Evolutionary conservation across 176 grass and related monocot genomes (phyloP).

Genomic region (Aegilops tauschii): DNA sequence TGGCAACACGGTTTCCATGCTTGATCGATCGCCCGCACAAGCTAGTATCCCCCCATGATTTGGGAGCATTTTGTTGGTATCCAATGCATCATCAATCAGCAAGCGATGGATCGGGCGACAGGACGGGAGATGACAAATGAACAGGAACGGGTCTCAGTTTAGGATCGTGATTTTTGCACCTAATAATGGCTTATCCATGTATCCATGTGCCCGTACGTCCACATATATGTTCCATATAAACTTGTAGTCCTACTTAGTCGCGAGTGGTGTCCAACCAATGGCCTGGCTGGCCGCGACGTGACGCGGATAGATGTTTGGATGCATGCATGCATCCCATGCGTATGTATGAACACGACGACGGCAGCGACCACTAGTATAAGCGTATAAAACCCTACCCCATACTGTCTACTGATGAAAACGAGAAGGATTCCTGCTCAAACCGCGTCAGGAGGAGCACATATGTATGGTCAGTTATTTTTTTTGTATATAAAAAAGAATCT

Average conservation of each 20-base stretch:
- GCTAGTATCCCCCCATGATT: not conserved
- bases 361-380: not conserved
- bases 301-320: not conserved
- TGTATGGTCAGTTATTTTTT: not conserved
- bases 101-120: not conserved
- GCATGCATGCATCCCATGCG: not conserved
- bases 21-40: not conserved
- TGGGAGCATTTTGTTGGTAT: not conserved
- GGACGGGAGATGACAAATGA: not conserved
- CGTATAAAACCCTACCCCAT: not conserved
- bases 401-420: not conserved
- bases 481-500: not conserved
- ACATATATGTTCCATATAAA: too few species aligned
- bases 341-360: not conserved
- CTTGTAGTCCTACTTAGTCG: too few species aligned
- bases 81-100: not conserved
- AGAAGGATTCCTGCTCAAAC: constrained; percentile 32
- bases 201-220: too few species aligned
- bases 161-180: not conserved
- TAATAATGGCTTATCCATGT: not conserved
- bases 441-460: not conserved
- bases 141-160: not conserved
- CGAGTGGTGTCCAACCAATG: constrained; percentile 26
- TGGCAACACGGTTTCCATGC: not conserved
- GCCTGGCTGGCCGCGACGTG: constrained; percentile 16